phyloP scores from a whole-genome alignment of 306 rosid species.

The Hippophae rhamnoides region DNA sequence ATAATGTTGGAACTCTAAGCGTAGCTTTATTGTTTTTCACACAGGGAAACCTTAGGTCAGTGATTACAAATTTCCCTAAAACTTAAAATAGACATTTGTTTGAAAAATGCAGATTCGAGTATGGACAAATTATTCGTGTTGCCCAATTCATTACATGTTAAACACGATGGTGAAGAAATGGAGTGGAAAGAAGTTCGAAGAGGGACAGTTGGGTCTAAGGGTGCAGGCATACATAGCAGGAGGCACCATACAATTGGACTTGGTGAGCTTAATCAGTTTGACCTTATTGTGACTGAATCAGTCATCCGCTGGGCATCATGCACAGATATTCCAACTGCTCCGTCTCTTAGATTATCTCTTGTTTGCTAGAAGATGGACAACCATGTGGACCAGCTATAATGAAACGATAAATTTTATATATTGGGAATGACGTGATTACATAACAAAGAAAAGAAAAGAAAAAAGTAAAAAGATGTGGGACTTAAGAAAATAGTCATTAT shows the following conservation, averaged over 20 bases:
- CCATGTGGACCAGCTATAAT: background rate
- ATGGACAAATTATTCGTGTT: constrained; percentile 16
- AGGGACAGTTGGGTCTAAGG: constrained; percentile 21
- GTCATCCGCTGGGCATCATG: constrained; percentile 40
- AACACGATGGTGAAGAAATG: constrained; percentile 19
- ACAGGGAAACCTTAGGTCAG: background rate
- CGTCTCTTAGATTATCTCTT: constrained; percentile 32
- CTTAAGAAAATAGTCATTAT: background rate
- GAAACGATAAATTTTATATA: background rate
- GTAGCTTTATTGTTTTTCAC: background rate
- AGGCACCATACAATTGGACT: constrained; percentile 33
- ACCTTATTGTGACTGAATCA: constrained; percentile 28
- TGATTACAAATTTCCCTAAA: background rate
- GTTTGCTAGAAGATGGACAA: constrained; percentile 22
- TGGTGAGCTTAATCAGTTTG: constrained; percentile 31
- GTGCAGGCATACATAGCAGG: constrained; percentile 28
- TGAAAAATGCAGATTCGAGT: constrained; percentile 21
- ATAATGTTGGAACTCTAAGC: background rate
- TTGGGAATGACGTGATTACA: background rate
- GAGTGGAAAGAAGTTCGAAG: constrained; percentile 25
- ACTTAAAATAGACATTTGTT: background rate
- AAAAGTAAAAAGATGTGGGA: background rate
- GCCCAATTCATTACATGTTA: constrained; percentile 13
- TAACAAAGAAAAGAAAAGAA: background rate
- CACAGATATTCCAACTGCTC: constrained; percentile 31